phyloP scores from a whole-genome alignment of 1,139 yeast genomes.

The Lodderomyces orthopsilosis region DNA sequence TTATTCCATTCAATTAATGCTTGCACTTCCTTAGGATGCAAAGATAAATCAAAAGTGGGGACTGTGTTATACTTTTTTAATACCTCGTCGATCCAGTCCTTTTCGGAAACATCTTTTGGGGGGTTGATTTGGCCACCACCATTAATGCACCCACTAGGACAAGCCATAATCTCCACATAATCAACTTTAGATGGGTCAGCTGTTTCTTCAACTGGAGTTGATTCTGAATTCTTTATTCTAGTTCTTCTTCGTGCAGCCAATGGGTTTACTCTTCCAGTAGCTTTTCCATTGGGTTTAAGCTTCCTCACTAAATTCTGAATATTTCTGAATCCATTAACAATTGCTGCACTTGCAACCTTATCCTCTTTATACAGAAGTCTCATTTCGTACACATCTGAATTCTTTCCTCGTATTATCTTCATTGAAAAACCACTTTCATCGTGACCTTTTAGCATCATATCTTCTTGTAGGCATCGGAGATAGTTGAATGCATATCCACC shows the following conservation, averaged over 20 bases:
- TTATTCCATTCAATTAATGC: conserved; percentile 29
- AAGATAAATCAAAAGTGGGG: conserved; percentile 19
- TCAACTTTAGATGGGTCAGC: conserved; percentile 72
- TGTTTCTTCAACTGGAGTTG: conserved; percentile 22
- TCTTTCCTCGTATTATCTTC: conserved; percentile 55
- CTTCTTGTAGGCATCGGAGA: conserved; percentile 36
- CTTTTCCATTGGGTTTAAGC: conserved; percentile 47
- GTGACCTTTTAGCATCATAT: conserved; percentile 22
- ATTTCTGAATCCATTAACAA: conserved; percentile 88
- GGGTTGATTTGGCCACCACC: conserved; percentile 90
- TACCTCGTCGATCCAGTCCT: conserved; percentile 42
- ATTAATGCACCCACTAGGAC: conserved; percentile 96
- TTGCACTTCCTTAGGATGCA: conserved; percentile 13
- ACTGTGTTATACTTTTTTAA: conserved; percentile 29
- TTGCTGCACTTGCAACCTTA: conserved; percentile 63
- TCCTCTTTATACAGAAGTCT: conserved; percentile 39
- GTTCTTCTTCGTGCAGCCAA: conserved; percentile 44
- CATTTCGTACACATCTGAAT: conserved; percentile 72
- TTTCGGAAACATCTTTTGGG: conserved; percentile 33
- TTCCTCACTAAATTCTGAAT: conserved; percentile 90
- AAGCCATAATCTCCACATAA: conserved; percentile 95
- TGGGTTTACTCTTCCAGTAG: conserved; percentile 30
- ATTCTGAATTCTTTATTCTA: conserved; percentile 20
- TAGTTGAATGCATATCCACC: conserved; percentile 85
- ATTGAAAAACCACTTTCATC: conserved; percentile 23